Base-by-base conservation (phyloP, 2,329 filamentous ascomycete species). In the Aspergillus brasiliensis region DNA sequence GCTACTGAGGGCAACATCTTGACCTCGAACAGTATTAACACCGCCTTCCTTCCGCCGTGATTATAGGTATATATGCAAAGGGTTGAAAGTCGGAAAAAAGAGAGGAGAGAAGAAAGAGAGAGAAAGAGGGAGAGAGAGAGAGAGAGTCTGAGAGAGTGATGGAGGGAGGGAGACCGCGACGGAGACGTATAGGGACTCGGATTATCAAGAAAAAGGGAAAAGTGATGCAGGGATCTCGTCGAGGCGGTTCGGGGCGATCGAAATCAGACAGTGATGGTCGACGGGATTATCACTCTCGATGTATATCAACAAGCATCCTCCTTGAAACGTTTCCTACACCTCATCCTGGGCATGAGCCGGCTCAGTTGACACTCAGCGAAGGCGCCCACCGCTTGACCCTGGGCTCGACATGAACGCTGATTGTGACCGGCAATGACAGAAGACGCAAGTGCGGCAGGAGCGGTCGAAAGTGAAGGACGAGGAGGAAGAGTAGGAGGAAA, bases 1-100 rank as follows among this genome's bases (percentile, higher is more conserved):
- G 77, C 77, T 68, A 82, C 74, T 64, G 80, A 80, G 65, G 80
- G 80, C 74, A 80, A 77, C 80, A 82, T 82, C 54, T 74, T 81
- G 70, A 61, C 58, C 62, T 49, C 56, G 28, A 53, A 44, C 60
- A 37, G 44, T 23, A 49, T 51, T 21, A 17, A 31, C 40, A 31
- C 51, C 44, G 47, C 46, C 56, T 48, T 38, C 46, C 60, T 59
- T 60, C 64, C 67, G 61, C 62, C 52, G 38, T 19, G 25, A 44
- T 55, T 44, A 31, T 46, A 28, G 5, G 46, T 21, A 31, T 10
- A 31, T 46, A 42, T 44, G 52, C 25, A 8, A 31, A 40, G 27
- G 34, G 17, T 38, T 8, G 46, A 56, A 27, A 17, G 48, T 53
- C 55, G 28, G 37, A 56, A 28, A 28, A 56, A 25, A 47, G 53